Conservation (phyloP, 108 stramenopile genomes). For the Skeletonema costatum region DNA sequence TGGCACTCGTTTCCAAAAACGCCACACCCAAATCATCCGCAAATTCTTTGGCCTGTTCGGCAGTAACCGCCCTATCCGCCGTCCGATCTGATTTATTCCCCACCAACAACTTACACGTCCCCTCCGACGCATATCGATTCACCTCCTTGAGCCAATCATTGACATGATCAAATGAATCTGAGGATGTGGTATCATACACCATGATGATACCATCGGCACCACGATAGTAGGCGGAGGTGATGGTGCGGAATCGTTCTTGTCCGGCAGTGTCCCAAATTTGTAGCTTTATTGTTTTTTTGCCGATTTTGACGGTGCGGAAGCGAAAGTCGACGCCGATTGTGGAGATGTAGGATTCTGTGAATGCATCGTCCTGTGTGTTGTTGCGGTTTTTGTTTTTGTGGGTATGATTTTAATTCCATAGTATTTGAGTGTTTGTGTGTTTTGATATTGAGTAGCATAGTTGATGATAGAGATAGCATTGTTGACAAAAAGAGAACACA, state of each 20-base stretch:
- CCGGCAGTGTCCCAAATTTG: constrained; percentile 90
- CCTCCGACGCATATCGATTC: constrained; percentile 96
- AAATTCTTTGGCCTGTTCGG: constrained; percentile 93
- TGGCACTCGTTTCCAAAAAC: constrained; percentile 97
- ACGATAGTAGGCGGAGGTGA: constrained; percentile 96
- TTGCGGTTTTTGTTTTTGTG: no score
- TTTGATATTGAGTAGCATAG: background rate
- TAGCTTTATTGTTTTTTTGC: constrained; percentile 90
- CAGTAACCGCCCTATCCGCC: constrained; percentile 88
- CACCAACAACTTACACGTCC: constrained; percentile 94
- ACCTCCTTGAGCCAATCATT: constrained; percentile 99
- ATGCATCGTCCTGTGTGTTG: constrained; percentile 89
- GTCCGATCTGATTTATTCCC: constrained; percentile 95
- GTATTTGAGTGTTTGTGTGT: background rate
- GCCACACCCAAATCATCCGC: constrained; percentile 96
- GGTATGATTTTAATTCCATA: no score
- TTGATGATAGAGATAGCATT: no score
- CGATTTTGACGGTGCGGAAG: constrained; percentile 96
- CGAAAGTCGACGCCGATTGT: constrained; percentile 99
- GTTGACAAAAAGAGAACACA: no score
- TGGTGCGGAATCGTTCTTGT: constrained; percentile 96
- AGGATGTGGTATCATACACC: constrained; percentile 95
- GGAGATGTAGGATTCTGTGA: constrained; percentile 98
- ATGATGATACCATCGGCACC: constrained; percentile 98
- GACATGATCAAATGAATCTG: constrained; percentile 97